Evolutionary conservation across 1,139 yeast species (phyloP).

Genomic region (Hanseniaspora uvarum): DNA sequence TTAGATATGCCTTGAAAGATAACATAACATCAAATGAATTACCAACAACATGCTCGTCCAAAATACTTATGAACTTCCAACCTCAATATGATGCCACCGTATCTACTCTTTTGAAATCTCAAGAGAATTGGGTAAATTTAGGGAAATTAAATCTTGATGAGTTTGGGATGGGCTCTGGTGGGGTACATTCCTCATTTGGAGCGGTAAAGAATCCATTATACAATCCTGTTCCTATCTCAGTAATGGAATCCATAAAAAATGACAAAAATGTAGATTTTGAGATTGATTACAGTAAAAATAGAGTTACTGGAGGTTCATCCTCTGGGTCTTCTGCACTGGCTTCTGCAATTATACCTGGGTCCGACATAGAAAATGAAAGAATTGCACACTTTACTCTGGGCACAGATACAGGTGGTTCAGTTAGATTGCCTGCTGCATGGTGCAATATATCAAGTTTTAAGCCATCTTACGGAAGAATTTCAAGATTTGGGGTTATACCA

Average conservation of each 20-base stretch:
- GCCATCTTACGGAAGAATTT: conserved; percentile 83
- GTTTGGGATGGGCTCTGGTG: conserved; percentile 90
- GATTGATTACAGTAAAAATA: conserved; percentile 24
- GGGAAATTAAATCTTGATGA: conserved; percentile 96
- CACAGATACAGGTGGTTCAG: conserved; percentile 96
- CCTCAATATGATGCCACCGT: conserved; percentile 83
- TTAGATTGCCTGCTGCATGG: conserved; percentile 81
- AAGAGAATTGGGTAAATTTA: conserved; percentile 42
- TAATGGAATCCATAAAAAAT: not conserved
- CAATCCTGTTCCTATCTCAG: not conserved
- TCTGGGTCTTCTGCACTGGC: conserved; percentile 83
- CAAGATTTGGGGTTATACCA: conserved; percentile 84
- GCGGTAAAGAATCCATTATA: conserved; percentile 57
- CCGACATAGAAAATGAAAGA: not conserved
- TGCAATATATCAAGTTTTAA: conserved; percentile 79
- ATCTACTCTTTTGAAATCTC: conserved; percentile 40
- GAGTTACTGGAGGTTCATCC: conserved; percentile 80
- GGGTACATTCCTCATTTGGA: conserved; percentile 51
- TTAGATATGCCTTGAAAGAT: conserved; percentile 52
- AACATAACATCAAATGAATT: conserved; percentile 57
- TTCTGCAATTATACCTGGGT: not conserved
- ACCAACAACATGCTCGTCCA: conserved; percentile 71
- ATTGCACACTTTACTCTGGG: conserved; percentile 66
- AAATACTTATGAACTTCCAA: conserved; percentile 44
- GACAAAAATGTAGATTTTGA: not conserved